Conservation (phyloP, 176 grass and related monocot genomes). For the Eleusine coracana region DNA sequence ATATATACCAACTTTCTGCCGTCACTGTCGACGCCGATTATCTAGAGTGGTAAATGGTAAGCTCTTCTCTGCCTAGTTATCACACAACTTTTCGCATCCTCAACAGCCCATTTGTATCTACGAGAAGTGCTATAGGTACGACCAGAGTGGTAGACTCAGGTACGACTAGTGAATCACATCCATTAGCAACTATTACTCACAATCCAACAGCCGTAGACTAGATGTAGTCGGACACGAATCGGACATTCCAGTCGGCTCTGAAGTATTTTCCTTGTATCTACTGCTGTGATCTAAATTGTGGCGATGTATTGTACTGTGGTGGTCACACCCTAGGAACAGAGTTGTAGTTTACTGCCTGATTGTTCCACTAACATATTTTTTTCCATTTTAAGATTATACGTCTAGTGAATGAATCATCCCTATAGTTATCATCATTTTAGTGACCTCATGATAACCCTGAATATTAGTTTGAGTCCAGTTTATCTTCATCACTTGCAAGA, state of each 20-base stretch:
- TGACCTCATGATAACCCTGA: background rate
- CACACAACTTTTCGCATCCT: background rate
- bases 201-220: too few relatives aligned
- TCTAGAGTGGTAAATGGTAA: constrained; percentile 25
- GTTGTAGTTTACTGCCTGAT: background rate
- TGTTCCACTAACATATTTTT: background rate
- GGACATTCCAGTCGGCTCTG: too few relatives aligned
- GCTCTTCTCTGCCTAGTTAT: background rate
- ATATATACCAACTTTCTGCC: constrained; percentile 48
- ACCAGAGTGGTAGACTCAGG: too few relatives aligned
- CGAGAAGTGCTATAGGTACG: too few relatives aligned
- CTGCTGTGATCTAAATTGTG: background rate
- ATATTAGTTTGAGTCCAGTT: constrained; percentile 5
- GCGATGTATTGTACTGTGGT: background rate
- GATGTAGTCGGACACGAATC: too few relatives aligned
- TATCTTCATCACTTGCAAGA: background rate
- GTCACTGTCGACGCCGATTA: constrained; percentile 13
- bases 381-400: background rate
- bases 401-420: background rate
- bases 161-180: too few relatives aligned
- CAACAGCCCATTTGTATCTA: background rate
- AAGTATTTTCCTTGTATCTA: too few relatives aligned
- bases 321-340: background rate
- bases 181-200: too few relatives aligned
- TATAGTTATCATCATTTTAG: background rate